These are phyloP conservation scores for Candida tallmaniae DNA, from an alignment of 805 yeast species.

Conservation along the genomic window DNA sequence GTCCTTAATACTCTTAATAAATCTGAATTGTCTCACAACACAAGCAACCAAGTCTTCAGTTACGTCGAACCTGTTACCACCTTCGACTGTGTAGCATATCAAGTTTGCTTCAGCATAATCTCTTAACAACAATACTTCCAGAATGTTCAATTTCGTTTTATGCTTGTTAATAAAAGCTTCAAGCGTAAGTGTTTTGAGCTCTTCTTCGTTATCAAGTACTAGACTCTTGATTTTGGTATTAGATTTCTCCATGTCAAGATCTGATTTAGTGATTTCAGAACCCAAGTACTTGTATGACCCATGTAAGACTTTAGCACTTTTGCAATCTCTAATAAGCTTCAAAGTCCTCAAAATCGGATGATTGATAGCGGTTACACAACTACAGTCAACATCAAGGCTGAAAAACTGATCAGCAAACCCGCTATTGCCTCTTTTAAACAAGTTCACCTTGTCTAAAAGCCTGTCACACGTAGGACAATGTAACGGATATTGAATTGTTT, in stretches of 20 bases:
- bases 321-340: constrained; percentile 1
- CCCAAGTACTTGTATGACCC: not conserved
- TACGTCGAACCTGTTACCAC: constrained; percentile 25
- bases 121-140: not conserved
- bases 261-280: constrained; percentile 1
- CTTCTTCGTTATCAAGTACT: not conserved
- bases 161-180: not conserved
- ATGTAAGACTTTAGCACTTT: not conserved
- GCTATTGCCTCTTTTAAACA: not conserved
- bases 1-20: constrained; percentile 2
- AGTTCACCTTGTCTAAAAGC: not conserved
- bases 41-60: constrained; percentile 21
- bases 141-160: not conserved
- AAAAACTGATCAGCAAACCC: constrained; percentile 3
- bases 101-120: constrained; percentile 3
- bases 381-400: not conserved
- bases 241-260: not conserved
- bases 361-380: not conserved
- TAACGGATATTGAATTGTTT: not conserved
- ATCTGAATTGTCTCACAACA: constrained; percentile 19
- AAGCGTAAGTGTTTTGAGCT: not conserved
- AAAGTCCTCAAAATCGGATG: constrained; percentile 1
- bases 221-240: not conserved
- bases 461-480: constrained; percentile 1
- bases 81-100: not conserved